Evolutionary conservation across 805 yeast genomes (phyloP).

Genomic region (Jamesozyma rosinii): DNA sequence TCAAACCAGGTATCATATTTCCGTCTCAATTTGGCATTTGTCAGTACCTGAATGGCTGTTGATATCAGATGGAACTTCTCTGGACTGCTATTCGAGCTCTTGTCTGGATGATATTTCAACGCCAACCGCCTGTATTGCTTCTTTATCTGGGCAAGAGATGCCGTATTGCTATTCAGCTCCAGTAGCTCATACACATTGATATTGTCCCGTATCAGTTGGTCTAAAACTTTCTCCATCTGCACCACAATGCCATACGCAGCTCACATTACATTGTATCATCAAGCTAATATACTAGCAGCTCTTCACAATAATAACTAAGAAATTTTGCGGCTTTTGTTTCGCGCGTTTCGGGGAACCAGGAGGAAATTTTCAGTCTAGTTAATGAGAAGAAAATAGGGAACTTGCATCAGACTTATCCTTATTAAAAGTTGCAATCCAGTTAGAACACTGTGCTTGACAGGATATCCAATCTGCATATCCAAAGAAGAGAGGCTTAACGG

Average conservation of each 20-base stretch:
- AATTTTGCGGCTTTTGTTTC: too few relatives aligned
- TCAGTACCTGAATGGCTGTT: constrained; percentile 22
- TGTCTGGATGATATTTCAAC: constrained; percentile 25
- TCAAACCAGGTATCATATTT: constrained; percentile 21
- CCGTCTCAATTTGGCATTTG: constrained; percentile 11
- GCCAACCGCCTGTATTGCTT: constrained; percentile 18
- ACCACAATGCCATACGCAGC: background rate
- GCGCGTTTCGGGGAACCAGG: too few relatives aligned
- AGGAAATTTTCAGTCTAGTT: too few relatives aligned
- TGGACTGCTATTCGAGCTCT: constrained; percentile 9
- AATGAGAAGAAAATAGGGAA: too few relatives aligned
- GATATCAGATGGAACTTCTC: constrained; percentile 21
- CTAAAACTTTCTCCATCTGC: background rate
- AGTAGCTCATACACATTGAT: background rate
- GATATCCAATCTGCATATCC: too few relatives aligned
- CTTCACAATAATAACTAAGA: too few relatives aligned
- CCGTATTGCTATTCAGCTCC: constrained; percentile 16
- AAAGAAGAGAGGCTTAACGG: too few relatives aligned
- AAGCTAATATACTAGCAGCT: too few relatives aligned
- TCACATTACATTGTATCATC: too few relatives aligned
- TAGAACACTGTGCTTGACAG: too few relatives aligned
- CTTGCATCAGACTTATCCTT: too few relatives aligned
- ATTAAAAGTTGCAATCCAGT: too few relatives aligned
- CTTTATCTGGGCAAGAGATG: constrained; percentile 7
- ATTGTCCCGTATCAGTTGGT: background rate